A percentile compares a stretch with the other conserved stretches of the same genome.
phyloP scores from a whole-genome alignment of 768 basidiomycete genomes.

The Naganishia kalamii region DNA sequence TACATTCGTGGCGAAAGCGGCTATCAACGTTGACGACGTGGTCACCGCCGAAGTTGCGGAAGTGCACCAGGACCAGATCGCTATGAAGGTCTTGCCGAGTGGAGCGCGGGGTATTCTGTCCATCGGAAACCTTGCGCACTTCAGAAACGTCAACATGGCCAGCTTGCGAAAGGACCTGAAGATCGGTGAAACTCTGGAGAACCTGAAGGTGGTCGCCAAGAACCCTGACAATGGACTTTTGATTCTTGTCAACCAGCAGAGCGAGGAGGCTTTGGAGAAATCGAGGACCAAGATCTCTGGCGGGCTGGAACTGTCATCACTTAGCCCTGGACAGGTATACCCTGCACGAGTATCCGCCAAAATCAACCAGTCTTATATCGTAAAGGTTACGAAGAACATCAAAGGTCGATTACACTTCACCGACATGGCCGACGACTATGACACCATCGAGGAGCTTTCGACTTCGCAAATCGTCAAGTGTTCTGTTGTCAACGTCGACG shows the following conservation, averaged over 20 bases:
- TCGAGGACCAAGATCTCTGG: slow-evolving; percentile 31
- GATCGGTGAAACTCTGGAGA: slow-evolving; percentile 63
- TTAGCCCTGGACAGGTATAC: slow-evolving; percentile 67
- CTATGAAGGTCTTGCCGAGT: slow-evolving; percentile 65
- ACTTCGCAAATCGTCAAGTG: slow-evolving; percentile 58
- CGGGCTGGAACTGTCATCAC: slow-evolving; percentile 50
- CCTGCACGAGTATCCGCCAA: slow-evolving; percentile 74
- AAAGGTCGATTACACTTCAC: slow-evolving; percentile 74
- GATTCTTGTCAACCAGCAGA: slow-evolving; percentile 49
- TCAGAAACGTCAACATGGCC: slow-evolving; percentile 59
- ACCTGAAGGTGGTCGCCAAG: slow-evolving; percentile 81
- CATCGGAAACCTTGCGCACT: slow-evolving; percentile 76
- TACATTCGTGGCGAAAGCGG: slow-evolving; percentile 44
- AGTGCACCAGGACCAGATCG: slow-evolving; percentile 76
- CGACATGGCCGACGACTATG: slow-evolving; percentile 75
- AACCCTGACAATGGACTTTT: slow-evolving; percentile 79
- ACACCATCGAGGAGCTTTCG: slow-evolving; percentile 51
- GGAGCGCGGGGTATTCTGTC: slow-evolving; percentile 75
- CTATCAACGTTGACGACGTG: slow-evolving; percentile 38
- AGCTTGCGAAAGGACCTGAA: slow-evolving; percentile 62
- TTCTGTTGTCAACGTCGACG: slow-evolving; percentile 64
- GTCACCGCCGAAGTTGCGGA: slow-evolving; percentile 54
- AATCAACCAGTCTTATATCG: slow-evolving; percentile 62
- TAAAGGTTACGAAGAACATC: slow-evolving; percentile 68
- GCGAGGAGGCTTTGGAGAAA: slow-evolving; percentile 5